Conservation (phyloP, 306 rosid genomes). For the Fagus crenata region DNA sequence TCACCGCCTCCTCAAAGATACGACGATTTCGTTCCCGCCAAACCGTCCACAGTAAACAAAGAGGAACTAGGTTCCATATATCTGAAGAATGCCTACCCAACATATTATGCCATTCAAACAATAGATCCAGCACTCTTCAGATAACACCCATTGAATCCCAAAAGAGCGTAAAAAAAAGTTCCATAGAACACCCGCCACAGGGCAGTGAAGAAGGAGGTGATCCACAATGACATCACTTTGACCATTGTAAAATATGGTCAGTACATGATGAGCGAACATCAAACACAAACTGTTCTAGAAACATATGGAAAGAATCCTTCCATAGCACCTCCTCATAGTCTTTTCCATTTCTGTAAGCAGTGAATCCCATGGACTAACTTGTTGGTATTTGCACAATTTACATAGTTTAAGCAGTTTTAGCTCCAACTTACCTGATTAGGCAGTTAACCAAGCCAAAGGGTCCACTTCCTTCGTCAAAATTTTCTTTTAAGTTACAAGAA, state of each 20-base stretch:
- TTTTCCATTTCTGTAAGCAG: neutral
- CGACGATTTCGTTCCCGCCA: no score
- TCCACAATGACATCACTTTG: neutral
- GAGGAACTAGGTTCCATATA: no score
- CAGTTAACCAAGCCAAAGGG: neutral
- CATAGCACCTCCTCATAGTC: neutral
- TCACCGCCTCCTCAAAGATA: no score
- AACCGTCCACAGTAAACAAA: no score
- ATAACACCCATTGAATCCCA: no score
- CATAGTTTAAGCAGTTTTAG: neutral
- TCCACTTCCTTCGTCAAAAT: neutral
- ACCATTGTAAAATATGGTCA: neutral
- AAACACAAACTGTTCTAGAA: neutral
- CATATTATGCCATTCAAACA: no score
- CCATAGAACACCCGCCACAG: no score
- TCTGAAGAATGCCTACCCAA: no score
- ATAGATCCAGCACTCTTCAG: no score
- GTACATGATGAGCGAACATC: neutral
- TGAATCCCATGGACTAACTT: neutral
- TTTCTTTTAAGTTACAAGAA: neutral
- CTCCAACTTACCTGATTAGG: neutral
- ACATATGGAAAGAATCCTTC: neutral
- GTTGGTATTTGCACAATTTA: neutral
- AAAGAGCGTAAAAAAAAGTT: no score
- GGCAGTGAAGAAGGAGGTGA: no score